phyloP scores from a whole-genome alignment of 805 yeast genomes.

The Candida railenensis region DNA sequence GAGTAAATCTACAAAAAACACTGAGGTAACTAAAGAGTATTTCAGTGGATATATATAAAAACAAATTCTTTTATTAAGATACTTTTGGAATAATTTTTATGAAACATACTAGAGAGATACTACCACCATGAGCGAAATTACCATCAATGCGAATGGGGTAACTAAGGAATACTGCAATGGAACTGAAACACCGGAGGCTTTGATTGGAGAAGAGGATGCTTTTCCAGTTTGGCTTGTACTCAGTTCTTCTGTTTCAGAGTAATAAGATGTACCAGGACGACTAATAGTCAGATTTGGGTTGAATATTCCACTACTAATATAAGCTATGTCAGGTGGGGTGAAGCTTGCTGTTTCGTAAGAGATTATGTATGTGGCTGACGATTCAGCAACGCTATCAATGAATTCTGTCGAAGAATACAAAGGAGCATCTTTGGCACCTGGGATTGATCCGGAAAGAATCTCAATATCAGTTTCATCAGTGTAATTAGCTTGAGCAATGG shows the following conservation, averaged over 20 bases:
- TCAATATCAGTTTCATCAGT: slow-evolving; percentile 42
- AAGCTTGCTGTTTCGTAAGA: background rate
- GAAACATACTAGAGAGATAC: background rate
- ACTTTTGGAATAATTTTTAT: no score
- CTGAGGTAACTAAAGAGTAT: no score
- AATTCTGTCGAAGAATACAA: background rate
- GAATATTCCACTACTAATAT: background rate
- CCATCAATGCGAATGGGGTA: background rate
- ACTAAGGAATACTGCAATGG: background rate
- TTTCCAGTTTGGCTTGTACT: background rate
- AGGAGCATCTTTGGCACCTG: slow-evolving; percentile 23
- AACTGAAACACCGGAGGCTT: background rate
- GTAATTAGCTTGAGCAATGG: slow-evolving; percentile 18
- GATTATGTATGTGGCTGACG: background rate
- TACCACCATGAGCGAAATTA: background rate
- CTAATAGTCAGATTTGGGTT: background rate
- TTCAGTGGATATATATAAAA: no score
- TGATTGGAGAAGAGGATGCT: background rate
- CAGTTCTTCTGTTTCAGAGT: background rate
- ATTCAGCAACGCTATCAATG: background rate
- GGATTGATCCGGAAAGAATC: slow-evolving; percentile 44
- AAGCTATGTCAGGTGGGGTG: background rate
- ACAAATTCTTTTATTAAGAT: background rate
- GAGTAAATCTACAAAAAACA: no score
- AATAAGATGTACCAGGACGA: background rate